Evolutionary conservation across 1,284 basidiomycete genomes (phyloP), one percentile per base, ranked within the genome.

Genomic region (Ustilago curta): DNA sequence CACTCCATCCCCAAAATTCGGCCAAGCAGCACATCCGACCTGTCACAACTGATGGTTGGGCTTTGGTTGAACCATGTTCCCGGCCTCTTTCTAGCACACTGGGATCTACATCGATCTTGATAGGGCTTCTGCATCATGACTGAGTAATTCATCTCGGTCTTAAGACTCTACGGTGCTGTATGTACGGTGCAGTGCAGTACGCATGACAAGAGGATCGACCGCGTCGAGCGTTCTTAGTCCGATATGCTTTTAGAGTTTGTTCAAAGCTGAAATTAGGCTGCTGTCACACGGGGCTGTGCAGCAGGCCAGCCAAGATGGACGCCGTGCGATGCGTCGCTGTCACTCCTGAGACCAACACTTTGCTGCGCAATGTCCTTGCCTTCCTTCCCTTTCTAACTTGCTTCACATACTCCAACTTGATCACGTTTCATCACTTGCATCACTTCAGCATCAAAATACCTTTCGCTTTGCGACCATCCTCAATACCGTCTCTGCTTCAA

Each of bases 281-380:
- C 25, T 25, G 23, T 43, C 19, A 21, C 42, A 44, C 19, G 8
- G 59, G 59, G 59, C 59, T 49, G 59, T 61, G 59, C 52, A 47
- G 50, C 53, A n/a, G 25, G 48, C 39, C n/a, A n/a, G 49, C n/a
- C 21, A 37, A 27, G 21, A 44, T 25, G 21, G 14, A 25, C 44
- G 35, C 35, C 14, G 35, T 37, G n/a, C 21, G 52, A 6, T 23
- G n/a, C n/a, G n/a, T 42, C 35, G 21, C 14, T 25, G 19, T 48
- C 18, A 6, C 12, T 29, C 25, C 25, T 35, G 60, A 59, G 42
- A 59, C 57, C 57, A 59, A 59, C 57, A 59, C 57, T 19, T 19
- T n/a, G 16, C 8, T 18, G 31, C 48, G 4, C 40, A 8, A 19
- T 27, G 32, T 16, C 9, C 25, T 7, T 23, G 19, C 31, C 35